Evolutionary conservation across 23 red algal genomes (phyloP).

Genomic region (Gracilaria gracilis): DNA sequence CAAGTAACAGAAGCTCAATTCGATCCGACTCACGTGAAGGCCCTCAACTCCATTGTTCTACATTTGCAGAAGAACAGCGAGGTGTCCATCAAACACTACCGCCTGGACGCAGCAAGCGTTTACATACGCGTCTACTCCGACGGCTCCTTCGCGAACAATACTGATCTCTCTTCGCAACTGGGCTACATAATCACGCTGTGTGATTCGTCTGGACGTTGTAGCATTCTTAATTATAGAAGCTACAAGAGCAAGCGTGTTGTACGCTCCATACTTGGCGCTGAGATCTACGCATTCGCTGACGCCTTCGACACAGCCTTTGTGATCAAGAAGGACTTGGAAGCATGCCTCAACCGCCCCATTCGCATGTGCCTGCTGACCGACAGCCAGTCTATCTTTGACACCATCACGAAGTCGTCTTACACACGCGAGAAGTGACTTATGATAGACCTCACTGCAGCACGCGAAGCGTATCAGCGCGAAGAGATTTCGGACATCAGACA

Average conservation of each 20-base stretch:
- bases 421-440: constrained; percentile 11
- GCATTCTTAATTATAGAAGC: not conserved
- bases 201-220: not conserved
- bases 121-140: constrained; percentile 9
- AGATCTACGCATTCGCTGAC: constrained; percentile 42
- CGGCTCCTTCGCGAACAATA: constrained; percentile 23
- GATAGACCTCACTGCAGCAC: not conserved
- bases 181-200: constrained; percentile 4
- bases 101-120: not conserved
- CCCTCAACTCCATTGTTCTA: not conserved
- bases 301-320: constrained; percentile 26
- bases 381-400: constrained; percentile 9
- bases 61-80: not conserved
- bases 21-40: not conserved
- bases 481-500: constrained; percentile 38
- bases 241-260: constrained; percentile 15
- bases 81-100: not conserved
- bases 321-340: constrained; percentile 38
- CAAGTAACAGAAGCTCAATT: constrained; percentile 11
- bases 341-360: not conserved
- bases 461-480: constrained; percentile 11
- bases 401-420: not conserved
- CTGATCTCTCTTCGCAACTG: not conserved
- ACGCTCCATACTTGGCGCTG: constrained; percentile 14
- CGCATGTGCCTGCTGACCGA: not conserved